Base-by-base conservation (phyloP, 2,329 filamentous ascomycete species). In the Chalaropsis ovoidea region DNA sequence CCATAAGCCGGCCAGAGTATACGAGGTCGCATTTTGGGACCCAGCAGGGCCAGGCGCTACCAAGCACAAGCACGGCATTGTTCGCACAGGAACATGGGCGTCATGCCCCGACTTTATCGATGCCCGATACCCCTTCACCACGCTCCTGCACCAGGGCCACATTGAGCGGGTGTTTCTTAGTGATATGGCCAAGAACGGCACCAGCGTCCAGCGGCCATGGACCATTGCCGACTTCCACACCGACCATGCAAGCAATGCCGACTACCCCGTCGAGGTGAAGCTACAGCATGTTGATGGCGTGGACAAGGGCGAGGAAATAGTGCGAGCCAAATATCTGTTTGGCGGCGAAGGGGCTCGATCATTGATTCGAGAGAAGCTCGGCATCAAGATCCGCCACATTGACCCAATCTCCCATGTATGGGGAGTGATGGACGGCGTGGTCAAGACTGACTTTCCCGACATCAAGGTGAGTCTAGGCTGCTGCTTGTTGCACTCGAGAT, bases 91-190 rank as follows among this genome's bases (percentile, higher is more conserved):
- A 35, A 86, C 84, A 4, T 96, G 90, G 90, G 88, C 90, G 4
- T 92, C 87, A 72, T 96, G 92, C 75, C 92, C 92, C 0, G 85
- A 83, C 69, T 96, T 95, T 75, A 86, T 89, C 67, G 85, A 88
- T 65, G 85, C 86, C 15, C 80, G 87, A 62, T 89, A 87, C 69
- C 85, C 85, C 3, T 87, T 87, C 71, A 88, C 86, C 62, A 85
- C 86, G 0, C 80, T 88, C 1, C 75, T 90, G 13, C 87, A 90
- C 71, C 87, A 90, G 72, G 87, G 87, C 5, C 75, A 83, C 69
- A 89, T 89, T 66, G 87, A 90, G 75, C 79, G 84, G 15, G 84
- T 87, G 49, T 85, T 90, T 69, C 85, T 89, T 68, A 77, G 77
- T 11, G 86, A 90, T 72, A 74, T 90, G 7, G 77, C 81, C 65